Evolutionary conservation across 164 flowering plant species (phyloP).

Genomic region (Litsea cubeba): DNA sequence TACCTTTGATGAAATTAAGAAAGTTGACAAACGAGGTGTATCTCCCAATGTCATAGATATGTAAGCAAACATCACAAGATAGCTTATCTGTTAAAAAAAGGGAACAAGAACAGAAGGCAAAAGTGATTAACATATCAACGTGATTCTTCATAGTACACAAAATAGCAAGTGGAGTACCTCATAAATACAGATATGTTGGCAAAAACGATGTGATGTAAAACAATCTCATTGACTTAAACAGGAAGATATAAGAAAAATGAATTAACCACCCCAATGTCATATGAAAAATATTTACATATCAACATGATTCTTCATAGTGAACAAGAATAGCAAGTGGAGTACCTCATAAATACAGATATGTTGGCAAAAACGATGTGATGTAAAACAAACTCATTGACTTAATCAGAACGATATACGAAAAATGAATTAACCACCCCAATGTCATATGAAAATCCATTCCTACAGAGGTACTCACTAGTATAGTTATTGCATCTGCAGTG

Average conservation of each 20-base stretch:
- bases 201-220: neutral
- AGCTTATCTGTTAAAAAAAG: conserved; percentile 72
- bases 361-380: neutral
- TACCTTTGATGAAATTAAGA: conserved; percentile 91
- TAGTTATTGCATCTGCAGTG: conserved; percentile 92
- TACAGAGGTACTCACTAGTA: conserved; percentile 44
- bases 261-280: neutral
- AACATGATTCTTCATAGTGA: neutral
- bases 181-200: neutral
- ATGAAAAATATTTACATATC: neutral
- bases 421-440: neutral
- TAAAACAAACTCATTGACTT: neutral
- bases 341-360: neutral
- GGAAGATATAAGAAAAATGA: neutral
- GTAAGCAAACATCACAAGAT: conserved; percentile 97
- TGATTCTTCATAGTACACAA: neutral
- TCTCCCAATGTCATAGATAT: conserved; percentile 93
- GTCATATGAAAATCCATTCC: neutral
- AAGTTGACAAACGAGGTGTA: conserved; percentile 56
- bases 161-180: neutral
- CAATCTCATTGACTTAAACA: neutral
- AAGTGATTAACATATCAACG: conserved; percentile 1
- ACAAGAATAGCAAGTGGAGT: neutral
- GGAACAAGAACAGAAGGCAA: conserved; percentile 10
- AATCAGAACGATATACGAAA: neutral